Conservation (phyloP, 1,284 basidiomycete species). For the Melampsora abietis-canadensis region DNA sequence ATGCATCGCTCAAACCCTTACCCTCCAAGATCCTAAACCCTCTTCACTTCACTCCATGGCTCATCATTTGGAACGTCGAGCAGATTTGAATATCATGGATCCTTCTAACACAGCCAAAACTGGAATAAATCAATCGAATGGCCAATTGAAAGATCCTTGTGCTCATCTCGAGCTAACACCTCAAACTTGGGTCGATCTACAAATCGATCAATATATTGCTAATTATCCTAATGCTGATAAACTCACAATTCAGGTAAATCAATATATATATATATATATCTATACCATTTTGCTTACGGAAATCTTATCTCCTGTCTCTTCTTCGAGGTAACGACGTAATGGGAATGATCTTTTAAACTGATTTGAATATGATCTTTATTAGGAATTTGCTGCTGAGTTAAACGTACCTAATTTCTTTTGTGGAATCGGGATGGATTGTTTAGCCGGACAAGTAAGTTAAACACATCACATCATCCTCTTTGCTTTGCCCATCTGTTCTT, state of each 20-base stretch:
- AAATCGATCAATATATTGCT: slow-evolving; percentile 21
- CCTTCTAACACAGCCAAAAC: background rate
- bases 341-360: background rate
- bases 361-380: background rate
- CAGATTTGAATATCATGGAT: slow-evolving; percentile 6
- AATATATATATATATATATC: background rate
- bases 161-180: slow-evolving; percentile 1
- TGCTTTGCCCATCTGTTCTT: too few relatives aligned
- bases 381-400: slow-evolving; percentile 28
- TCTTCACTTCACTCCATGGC: too few relatives aligned
- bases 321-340: background rate
- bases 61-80: background rate
- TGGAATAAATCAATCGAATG: background rate
- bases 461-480: too few relatives aligned
- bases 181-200: slow-evolving; percentile 24
- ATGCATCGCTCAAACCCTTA: too few relatives aligned
- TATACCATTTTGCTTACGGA: too few relatives aligned
- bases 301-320: background rate
- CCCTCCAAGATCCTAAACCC: too few relatives aligned
- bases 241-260: slow-evolving; percentile 14
- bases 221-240: slow-evolving; percentile 30
- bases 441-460: slow-evolving; percentile 14
- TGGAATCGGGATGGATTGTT: slow-evolving; percentile 22
- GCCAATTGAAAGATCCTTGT: slow-evolving; percentile 10
- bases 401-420: slow-evolving; percentile 26